Conservation (phyloP, 1,139 yeast species). For the Geotrichum aggregatum region DNA sequence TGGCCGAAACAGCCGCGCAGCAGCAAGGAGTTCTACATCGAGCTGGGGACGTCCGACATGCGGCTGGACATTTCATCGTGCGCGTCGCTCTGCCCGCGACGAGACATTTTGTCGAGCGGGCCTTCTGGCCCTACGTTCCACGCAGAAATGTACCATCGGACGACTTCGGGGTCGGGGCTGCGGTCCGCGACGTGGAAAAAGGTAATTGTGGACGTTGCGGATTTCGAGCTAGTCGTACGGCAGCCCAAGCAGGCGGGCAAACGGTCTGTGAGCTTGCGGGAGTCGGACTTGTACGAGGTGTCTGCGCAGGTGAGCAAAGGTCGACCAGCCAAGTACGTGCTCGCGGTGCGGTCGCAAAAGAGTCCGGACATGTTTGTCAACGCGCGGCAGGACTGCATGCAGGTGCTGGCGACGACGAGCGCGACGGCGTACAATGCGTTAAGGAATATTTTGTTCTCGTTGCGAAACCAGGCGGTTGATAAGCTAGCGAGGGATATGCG, state of each 20-base stretch:
- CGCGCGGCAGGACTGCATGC: conserved; percentile 28
- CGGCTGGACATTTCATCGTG: conserved; percentile 32
- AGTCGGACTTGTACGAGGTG: conserved; percentile 30
- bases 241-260: conserved; percentile 1
- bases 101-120: conserved; percentile 30
- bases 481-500: conserved; percentile 1
- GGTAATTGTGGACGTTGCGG: background rate
- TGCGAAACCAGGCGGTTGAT: conserved; percentile 29
- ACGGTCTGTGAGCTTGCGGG: conserved; percentile 19
- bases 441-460: conserved; percentile 33
- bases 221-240: background rate
- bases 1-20: conserved; percentile 11
- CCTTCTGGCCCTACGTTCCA: conserved; percentile 15
- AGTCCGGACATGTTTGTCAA: conserved; percentile 27
- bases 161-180: conserved; percentile 21
- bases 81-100: conserved; percentile 36
- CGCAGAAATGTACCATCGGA: conserved; percentile 10
- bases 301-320: conserved; percentile 10
- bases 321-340: conserved; percentile 28
- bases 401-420: conserved; percentile 31
- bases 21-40: conserved; percentile 24
- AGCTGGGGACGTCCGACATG: conserved; percentile 28
- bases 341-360: conserved; percentile 33
- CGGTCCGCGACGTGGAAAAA: conserved; percentile 6
- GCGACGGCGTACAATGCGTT: conserved; percentile 30